Conservation (phyloP, 257 asterid species). For the Cynanchum wilfordii region DNA sequence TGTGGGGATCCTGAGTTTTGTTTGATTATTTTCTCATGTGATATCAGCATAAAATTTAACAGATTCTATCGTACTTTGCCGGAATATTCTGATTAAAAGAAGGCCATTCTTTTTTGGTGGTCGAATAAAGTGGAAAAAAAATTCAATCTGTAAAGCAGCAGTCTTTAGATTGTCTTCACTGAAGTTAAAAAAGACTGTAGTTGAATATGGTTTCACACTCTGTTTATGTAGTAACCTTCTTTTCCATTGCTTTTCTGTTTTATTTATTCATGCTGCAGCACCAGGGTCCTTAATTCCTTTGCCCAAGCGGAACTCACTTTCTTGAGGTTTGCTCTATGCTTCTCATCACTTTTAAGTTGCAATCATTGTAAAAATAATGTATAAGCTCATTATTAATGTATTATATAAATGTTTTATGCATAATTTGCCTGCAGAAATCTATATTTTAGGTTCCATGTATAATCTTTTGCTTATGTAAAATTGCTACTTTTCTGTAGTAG, state of each 20-base stretch:
- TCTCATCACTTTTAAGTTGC: background rate
- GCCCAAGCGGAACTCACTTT: conserved; percentile 38
- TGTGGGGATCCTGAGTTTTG: too few relatives aligned
- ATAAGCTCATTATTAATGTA: background rate
- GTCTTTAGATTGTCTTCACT: background rate
- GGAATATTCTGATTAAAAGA: background rate
- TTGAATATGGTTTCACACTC: background rate
- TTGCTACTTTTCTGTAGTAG: background rate
- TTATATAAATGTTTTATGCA: too few relatives aligned
- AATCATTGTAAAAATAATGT: background rate
- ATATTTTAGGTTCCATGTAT: background rate
- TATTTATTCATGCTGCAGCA: conserved; percentile 33
- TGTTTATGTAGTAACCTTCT: background rate
- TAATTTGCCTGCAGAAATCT: background rate
- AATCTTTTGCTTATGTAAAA: background rate
- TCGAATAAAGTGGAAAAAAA: background rate
- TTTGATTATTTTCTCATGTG: too few relatives aligned
- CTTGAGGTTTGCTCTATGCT: conserved; percentile 44
- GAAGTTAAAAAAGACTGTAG: background rate
- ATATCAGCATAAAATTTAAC: too few relatives aligned
- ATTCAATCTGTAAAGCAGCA: background rate
- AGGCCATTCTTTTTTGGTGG: background rate
- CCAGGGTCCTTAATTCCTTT: conserved; percentile 40
- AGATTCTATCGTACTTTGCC: background rate
- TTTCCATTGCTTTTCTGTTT: background rate